These are phyloP conservation scores for Protomyces macrosporus DNA, from an alignment of 1,139 yeast genomes.

Conservation along the genomic window DNA sequence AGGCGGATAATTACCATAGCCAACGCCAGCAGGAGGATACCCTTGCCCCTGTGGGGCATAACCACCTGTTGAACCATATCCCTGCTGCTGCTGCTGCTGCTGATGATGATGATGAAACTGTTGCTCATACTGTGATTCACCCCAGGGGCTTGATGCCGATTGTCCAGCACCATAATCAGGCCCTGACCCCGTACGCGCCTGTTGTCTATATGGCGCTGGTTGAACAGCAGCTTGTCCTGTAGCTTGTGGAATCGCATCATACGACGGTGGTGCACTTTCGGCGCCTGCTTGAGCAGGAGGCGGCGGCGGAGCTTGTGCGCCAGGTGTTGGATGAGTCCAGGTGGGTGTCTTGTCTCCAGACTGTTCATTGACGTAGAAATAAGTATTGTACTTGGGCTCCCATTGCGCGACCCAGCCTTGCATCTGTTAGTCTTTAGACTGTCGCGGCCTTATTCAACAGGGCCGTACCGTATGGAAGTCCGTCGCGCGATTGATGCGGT, in stretches of 20 bases:
- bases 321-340: not conserved
- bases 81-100: constrained; percentile 30
- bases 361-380: not conserved
- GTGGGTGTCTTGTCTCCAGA: not conserved
- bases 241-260: constrained; percentile 31
- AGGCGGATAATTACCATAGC: constrained; percentile 27
- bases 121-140: not conserved
- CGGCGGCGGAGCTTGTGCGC: not conserved
- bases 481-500: constrained; percentile 13
- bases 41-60: not conserved
- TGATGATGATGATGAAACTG: constrained; percentile 30
- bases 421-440: not conserved
- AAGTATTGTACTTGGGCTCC: not conserved
- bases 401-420: constrained; percentile 8
- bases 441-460: not conserved
- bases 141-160: not conserved
- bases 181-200: constrained; percentile 27
- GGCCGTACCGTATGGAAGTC: not conserved
- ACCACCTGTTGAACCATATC: not conserved
- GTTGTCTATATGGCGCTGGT: constrained; percentile 25
- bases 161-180: constrained; percentile 21
- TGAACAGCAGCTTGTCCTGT: constrained; percentile 32
- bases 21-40: constrained; percentile 27
- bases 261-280: constrained; percentile 16
- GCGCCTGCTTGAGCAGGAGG: not conserved